Evolutionary conservation across 2,329 filamentous ascomycete species (phyloP), one percentile per base, ranked within the genome.

Genomic region (Trichoderma sp.): DNA sequence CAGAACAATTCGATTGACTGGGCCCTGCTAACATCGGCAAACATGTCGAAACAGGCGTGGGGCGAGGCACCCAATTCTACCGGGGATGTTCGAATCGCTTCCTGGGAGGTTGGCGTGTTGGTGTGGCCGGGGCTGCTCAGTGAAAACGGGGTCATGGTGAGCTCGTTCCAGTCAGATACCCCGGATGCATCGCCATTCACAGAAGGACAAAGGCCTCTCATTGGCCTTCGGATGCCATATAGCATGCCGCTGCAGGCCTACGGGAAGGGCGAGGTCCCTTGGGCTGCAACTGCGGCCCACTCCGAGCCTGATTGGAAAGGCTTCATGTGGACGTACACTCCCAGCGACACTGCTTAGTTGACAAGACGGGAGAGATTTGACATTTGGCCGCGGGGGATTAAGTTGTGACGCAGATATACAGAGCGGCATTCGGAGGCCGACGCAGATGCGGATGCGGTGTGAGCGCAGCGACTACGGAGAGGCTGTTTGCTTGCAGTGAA

Each of bases 21-120:
- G 95, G 94, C 94, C 2, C 87, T 98, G 77, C 82, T 97, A 2
- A 97, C 94, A 0, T 97, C 94, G n/a, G 95, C 95, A n/a, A 98
- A 97, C 79, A 83, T 98, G 3, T 97, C 94, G 2, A 96, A 92
- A 77, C 95, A 97, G 83, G 95, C 95, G 0, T 98, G 95, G 95
- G 95, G 95, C 1, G 91, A 93, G 50, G 86, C 89, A 3, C 83
- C 82, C 1, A 90, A 89, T 76, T 82, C 86, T 4, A 85, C 87
- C 3, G 90, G 90, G 1, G 89, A 94, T 79, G 85, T 95, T 35
- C 89, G 92, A 45, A 90, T 97, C 33, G 91, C 93, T 75, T 97
- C 94, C 35, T 98, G 93, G 86, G 95, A 98, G 82, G 89, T 94
- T 38, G 95, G 95, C 0, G 94, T 98, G 1, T 81, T 97, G 64